phyloP scores from a whole-genome alignment of 164 flowering plant genomes.

The Stephania japonica region DNA sequence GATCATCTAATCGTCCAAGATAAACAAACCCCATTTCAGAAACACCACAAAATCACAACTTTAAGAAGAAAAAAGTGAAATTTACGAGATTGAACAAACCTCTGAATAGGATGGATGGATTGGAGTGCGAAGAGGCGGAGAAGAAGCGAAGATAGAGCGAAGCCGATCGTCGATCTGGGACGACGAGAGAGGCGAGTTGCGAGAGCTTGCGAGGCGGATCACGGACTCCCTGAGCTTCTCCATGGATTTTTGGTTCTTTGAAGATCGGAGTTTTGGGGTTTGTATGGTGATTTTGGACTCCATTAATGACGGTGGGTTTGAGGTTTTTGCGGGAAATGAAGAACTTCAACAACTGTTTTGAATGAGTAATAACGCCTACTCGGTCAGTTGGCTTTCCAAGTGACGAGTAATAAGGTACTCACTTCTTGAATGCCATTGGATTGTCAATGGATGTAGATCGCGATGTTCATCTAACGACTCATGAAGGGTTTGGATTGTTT shows the following conservation, averaged over 20 bases:
- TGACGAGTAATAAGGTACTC: too few relatives aligned
- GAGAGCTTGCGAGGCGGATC: not conserved
- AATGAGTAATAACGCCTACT: too few relatives aligned
- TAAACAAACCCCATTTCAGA: slow-evolving; percentile 4
- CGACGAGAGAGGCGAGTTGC: not conserved
- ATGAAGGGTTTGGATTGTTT: too few relatives aligned
- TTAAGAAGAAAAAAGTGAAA: not conserved
- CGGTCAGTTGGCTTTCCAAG: too few relatives aligned
- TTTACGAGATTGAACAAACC: slow-evolving; percentile 13
- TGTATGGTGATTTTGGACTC: too few relatives aligned
- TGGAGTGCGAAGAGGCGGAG: slow-evolving; percentile 12
- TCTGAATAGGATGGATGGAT: slow-evolving; percentile 32
- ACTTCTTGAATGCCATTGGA: too few relatives aligned
- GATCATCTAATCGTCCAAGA: slow-evolving; percentile 34
- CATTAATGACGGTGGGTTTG: too few relatives aligned
- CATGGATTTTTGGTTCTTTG: not conserved
- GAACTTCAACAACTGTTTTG: too few relatives aligned
- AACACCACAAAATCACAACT: not conserved
- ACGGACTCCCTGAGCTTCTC: not conserved
- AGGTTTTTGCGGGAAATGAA: too few relatives aligned
- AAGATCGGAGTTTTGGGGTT: too few relatives aligned
- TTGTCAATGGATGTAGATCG: too few relatives aligned
- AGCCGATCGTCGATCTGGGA: slow-evolving; percentile 17
- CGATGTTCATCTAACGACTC: too few relatives aligned
- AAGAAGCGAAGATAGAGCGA: slow-evolving; percentile 9